A percentile compares a stretch with the other conserved stretches of the same genome.
Evolutionary conservation across 371 early-diverging fungal genomes (phyloP).

Genomic region (Nematocida minor): DNA sequence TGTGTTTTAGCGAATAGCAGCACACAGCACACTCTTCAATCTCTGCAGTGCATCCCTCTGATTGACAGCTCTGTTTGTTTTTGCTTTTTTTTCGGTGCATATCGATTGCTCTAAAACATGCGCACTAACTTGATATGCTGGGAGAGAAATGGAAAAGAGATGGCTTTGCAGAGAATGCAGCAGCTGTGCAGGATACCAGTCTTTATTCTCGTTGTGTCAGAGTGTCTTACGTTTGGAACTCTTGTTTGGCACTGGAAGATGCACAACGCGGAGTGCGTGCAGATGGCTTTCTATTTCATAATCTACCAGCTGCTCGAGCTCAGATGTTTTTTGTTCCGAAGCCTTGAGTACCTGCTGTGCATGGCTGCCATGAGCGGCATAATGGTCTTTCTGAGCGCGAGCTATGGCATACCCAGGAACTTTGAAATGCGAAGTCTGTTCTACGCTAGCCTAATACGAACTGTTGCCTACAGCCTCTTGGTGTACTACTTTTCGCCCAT

Average conservation of each 20-base stretch:
- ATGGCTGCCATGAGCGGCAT: background rate
- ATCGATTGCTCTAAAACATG: too few species aligned
- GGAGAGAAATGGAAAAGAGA: too few species aligned
- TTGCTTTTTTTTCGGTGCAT: background rate
- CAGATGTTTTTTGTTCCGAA: background rate
- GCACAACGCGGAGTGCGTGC: background rate
- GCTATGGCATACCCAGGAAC: background rate
- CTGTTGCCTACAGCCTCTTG: background rate
- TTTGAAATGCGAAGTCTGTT: background rate
- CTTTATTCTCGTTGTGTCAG: too few species aligned
- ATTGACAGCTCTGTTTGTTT: background rate
- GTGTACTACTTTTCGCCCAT: background rate
- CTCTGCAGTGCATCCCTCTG: background rate
- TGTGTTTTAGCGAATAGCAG: too few species aligned
- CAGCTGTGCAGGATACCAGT: too few species aligned
- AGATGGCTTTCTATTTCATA: background rate
- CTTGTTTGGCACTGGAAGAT: background rate
- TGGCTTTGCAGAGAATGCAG: too few species aligned
- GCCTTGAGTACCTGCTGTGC: constrained; percentile 12
- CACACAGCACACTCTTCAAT: background rate
- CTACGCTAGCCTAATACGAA: background rate
- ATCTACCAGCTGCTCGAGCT: background rate
- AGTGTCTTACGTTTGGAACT: too few species aligned
- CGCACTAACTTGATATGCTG: too few species aligned
- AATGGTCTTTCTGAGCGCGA: background rate